phyloP scores from a whole-genome alignment of 495 filamentous ascomycete species.

The Daldinia bambusicola region DNA sequence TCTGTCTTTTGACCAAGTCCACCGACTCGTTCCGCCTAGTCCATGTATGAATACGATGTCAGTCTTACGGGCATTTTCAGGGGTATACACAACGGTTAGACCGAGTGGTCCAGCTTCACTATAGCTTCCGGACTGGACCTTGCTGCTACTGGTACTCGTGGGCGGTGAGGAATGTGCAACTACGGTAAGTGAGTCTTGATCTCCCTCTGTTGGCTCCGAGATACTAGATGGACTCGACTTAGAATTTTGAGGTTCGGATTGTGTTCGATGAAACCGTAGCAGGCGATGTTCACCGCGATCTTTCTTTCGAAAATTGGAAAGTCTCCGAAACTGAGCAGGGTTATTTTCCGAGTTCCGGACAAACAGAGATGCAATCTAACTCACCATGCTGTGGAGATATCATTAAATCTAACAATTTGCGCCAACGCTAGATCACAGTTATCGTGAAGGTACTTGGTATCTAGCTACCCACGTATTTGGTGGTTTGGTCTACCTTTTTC shows the following conservation, averaged over 20 bases:
- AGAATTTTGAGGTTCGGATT: not conserved
- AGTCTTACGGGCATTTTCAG: slow-evolving; percentile 28
- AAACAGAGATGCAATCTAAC: not conserved
- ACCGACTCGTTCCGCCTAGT: slow-evolving; percentile 47
- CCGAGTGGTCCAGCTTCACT: slow-evolving; percentile 41
- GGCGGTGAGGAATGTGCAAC: not conserved
- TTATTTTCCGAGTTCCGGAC: not conserved
- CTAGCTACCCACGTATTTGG: too few species aligned
- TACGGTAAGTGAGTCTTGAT: not conserved
- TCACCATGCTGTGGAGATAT: slow-evolving; percentile 6
- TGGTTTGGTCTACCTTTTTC: too few species aligned
- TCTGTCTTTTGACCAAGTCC: slow-evolving; percentile 48
- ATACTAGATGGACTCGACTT: not conserved
- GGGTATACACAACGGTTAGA: slow-evolving; percentile 46
- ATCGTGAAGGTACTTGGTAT: too few species aligned
- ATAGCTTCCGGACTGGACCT: not conserved
- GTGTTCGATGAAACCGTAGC: not conserved
- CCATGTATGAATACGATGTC: slow-evolving; percentile 52
- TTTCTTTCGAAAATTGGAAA: slow-evolving; percentile 19
- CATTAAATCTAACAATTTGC: not conserved
- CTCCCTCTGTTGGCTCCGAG: not conserved
- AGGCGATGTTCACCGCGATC: not conserved
- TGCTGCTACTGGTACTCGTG: not conserved
- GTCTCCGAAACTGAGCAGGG: slow-evolving; percentile 12
- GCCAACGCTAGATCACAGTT: not conserved